These are phyloP conservation scores for Polyporus arcularius DNA, from an alignment of 768 basidiomycete species.

Conservation along the genomic window DNA sequence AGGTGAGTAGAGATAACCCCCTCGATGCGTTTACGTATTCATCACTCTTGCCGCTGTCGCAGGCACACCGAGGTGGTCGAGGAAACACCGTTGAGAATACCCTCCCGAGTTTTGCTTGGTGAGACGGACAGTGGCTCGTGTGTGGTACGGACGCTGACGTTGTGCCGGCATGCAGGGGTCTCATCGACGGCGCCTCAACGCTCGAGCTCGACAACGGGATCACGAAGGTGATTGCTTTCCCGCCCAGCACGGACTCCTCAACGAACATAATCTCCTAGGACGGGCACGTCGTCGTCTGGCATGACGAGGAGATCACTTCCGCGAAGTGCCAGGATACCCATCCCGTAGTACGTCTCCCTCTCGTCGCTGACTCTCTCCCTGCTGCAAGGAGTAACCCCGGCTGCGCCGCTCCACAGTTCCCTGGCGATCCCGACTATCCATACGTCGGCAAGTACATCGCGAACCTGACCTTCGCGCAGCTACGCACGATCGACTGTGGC, in stretches of 20 bases:
- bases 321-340: slow-evolving; percentile 71
- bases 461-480: slow-evolving; percentile 77
- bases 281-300: slow-evolving; percentile 77
- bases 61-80: slow-evolving; percentile 79
- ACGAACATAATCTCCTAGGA: slow-evolving; percentile 48
- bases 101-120: slow-evolving; percentile 79
- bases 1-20: slow-evolving; percentile 36
- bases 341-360: slow-evolving; percentile 50
- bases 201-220: slow-evolving; percentile 81
- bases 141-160: not conserved
- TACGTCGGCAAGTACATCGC: slow-evolving; percentile 78
- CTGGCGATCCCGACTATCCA: slow-evolving; percentile 62
- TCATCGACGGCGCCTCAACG: slow-evolving; percentile 75
- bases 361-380: not conserved
- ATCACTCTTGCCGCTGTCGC: slow-evolving; percentile 5
- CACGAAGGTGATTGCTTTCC: slow-evolving; percentile 50
- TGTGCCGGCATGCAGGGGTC: slow-evolving; percentile 48
- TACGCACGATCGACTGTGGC: slow-evolving; percentile 82
- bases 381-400: not conserved
- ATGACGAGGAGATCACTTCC: slow-evolving; percentile 65
- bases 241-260: not conserved
- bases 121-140: slow-evolving; percentile 20
- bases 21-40: slow-evolving; percentile 8
- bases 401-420: slow-evolving; percentile 38
- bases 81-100: slow-evolving; percentile 76